Conservation (phyloP, 2,329 filamentous ascomycete genomes). For the Ophiostoma ulmi region DNA sequence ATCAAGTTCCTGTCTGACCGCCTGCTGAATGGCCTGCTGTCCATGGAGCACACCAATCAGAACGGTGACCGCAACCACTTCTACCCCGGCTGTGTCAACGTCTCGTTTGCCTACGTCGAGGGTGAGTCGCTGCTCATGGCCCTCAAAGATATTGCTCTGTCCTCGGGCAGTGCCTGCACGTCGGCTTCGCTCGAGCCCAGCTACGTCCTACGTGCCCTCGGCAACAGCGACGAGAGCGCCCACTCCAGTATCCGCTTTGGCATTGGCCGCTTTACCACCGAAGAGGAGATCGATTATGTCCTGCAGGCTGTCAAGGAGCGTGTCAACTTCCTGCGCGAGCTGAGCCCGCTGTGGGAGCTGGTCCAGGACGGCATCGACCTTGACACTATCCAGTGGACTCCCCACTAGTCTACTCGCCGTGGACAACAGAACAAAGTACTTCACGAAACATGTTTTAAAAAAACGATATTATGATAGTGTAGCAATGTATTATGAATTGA, state of each 20-base stretch:
- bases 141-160: slow-evolving; percentile 93
- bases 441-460: slow-evolving; percentile 17
- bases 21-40: slow-evolving; percentile 72
- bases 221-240: slow-evolving; percentile 94
- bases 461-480: slow-evolving; percentile 2
- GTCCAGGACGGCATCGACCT: slow-evolving; percentile 95
- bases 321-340: slow-evolving; percentile 85
- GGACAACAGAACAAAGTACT: slow-evolving; percentile 26
- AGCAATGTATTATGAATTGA: slow-evolving; percentile 13
- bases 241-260: slow-evolving; percentile 98
- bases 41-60: slow-evolving; percentile 85
- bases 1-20: slow-evolving; percentile 78
- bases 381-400: slow-evolving; percentile 96
- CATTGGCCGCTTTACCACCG: slow-evolving; percentile 94
- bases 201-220: slow-evolving; percentile 89
- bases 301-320: slow-evolving; percentile 87
- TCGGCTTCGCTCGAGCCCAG: slow-evolving; percentile 94
- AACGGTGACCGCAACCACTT: slow-evolving; percentile 80
- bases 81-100: slow-evolving; percentile 96
- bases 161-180: slow-evolving; percentile 93
- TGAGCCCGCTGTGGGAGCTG: slow-evolving; percentile 94
- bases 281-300: slow-evolving; percentile 94
- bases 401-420: slow-evolving; percentile 57
- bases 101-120: slow-evolving; percentile 97
- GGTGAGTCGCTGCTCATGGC: slow-evolving; percentile 98